Base-by-base conservation (phyloP, 768 basidiomycete genomes). In the Neoboletus brunneissimus region DNA sequence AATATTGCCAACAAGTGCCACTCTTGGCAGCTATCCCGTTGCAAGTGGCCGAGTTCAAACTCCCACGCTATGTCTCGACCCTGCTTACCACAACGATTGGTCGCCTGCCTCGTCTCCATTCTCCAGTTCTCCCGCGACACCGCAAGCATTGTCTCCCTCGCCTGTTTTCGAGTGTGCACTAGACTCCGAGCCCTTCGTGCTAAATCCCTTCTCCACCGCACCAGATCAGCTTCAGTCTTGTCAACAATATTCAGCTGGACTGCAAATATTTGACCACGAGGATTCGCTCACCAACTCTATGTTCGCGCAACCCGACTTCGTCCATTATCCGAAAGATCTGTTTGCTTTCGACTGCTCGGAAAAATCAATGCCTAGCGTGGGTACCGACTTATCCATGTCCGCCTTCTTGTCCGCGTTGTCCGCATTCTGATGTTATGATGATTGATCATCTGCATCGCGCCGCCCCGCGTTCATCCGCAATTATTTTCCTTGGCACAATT, bases 71-170 rank as follows among this genome's bases (percentile, higher is more conserved):
- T 74, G 75, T 27, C 69, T 81, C 59, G 73, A 80, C 57, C 76
- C 75, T 23, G 58, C 73, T 7, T 80, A 73, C 65, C 46, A 35
- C 35, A 43, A 37, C 48, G 75, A 76, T 40, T 82, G 80, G 80
- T 73, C 74, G 10, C 71, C 76, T 20, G 15, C 56, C 44, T 76
- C 80, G 5, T 78, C 79, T 2, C 77, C 81, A 0, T 63, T 74
- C 25, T 74, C 77, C 35, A 80, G 77, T 58, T 69, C 73, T 3
- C 79, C 81, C 1, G 56, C 72, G 6, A 78, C 80, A 5, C 78
- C 80, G 7, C 76, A 65, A 72, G 69, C 44, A 31, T 62, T 37
- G 67, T 77, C 69, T 62, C 74, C 67, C 23, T 55, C 59, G 5
- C 66, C 67, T 13, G 46, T 61, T 16, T 61, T 70, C 38, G 69